Conservation (phyloP, 306 rosid species). For the Myrica gale region DNA sequence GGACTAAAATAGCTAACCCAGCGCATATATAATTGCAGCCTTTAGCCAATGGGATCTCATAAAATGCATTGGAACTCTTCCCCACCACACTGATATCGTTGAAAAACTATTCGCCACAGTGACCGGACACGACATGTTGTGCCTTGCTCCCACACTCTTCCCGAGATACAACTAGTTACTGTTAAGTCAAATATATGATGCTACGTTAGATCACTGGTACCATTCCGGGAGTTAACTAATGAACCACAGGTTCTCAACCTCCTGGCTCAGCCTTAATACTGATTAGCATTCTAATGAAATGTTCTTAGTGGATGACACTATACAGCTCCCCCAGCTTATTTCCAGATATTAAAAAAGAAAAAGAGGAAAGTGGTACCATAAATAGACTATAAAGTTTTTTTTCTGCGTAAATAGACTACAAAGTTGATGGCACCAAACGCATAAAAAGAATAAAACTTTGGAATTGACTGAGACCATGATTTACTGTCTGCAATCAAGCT, state of each 20-base stretch:
- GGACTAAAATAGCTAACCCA: background rate
- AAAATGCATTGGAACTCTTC: conserved; percentile 17
- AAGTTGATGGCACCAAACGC: background rate
- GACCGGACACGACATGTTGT: conserved; percentile 30
- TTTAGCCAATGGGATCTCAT: conserved; percentile 21
- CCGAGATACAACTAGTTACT: conserved; percentile 10
- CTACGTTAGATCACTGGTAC: too few relatives aligned
- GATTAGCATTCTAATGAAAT: too few relatives aligned
- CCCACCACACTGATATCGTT: conserved; percentile 13
- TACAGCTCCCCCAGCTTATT: too few relatives aligned
- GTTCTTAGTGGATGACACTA: too few relatives aligned
- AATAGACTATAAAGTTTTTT: too few relatives aligned
- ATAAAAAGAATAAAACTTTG: background rate
- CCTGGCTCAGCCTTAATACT: too few relatives aligned
- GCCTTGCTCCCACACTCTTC: conserved; percentile 17
- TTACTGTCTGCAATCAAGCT: background rate
- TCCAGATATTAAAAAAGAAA: too few relatives aligned
- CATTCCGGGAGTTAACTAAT: too few relatives aligned
- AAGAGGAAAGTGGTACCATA: too few relatives aligned
- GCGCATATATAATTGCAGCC: conserved; percentile 5
- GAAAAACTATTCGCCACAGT: conserved; percentile 41
- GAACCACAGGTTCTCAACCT: too few relatives aligned
- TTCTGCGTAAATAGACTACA: too few relatives aligned
- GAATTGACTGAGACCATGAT: background rate
- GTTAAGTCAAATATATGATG: background rate